phyloP scores from a whole-genome alignment of 345 rosid species.

The Salix suchowensis region DNA sequence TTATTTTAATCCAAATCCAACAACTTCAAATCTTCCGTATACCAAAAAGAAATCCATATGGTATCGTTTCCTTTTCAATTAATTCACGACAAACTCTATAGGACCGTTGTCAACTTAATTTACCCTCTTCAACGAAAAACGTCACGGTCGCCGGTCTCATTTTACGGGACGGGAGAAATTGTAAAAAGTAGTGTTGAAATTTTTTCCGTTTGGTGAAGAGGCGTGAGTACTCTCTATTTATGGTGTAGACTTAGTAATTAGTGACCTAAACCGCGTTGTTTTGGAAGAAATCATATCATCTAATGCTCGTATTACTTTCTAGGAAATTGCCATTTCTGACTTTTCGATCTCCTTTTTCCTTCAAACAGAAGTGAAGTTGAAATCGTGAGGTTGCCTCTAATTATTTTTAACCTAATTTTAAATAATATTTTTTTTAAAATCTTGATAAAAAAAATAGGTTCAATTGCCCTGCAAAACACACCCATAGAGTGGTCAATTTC shows the following conservation, averaged over 20 bases:
- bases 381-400: neutral
- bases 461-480: too few species aligned
- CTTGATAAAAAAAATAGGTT: too few species aligned
- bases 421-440: too few species aligned
- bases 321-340: neutral
- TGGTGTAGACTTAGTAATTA: neutral
- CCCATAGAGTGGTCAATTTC: too few species aligned
- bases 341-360: neutral
- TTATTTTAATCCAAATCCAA: too few species aligned
- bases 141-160: neutral
- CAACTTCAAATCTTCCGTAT: neutral
- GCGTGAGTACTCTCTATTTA: too few species aligned
- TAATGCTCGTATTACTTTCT: neutral
- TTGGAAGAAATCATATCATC: neutral
- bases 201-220: too few species aligned
- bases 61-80: too few species aligned
- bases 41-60: neutral
- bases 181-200: too few species aligned
- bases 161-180: too few species aligned
- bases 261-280: neutral
- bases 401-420: neutral
- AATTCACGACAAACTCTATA: too few species aligned
- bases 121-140: neutral
- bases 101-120: too few species aligned
- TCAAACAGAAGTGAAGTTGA: neutral